Evolutionary conservation across 768 basidiomycete species (phyloP), one percentile per base, ranked within the genome.

Genomic region (Tricholoma hemisulphureum): DNA sequence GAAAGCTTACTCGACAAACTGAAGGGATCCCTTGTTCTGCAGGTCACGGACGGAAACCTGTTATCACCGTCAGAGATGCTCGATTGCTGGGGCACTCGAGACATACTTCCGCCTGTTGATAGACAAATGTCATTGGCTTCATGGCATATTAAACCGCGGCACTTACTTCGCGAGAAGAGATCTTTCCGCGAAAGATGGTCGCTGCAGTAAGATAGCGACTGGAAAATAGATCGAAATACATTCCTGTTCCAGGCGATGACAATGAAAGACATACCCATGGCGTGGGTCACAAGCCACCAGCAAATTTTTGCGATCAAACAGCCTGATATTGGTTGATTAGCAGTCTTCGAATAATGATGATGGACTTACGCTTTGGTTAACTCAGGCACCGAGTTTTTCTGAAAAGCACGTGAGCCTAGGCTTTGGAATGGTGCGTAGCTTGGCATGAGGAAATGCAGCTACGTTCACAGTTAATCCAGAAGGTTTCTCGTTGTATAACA

Each of bases 371-470:
- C 84, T 62, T 81, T 78, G 0, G 90, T 93, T 55, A 95, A 68
- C 61, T 95, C 92, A 0, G 84, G 65, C 3, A 91, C 78, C 6
- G 83, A 83, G 43, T 80, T 72, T 23, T 79, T 78, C 61, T 87
- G 79, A 74, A 83, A 95, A 2, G 82, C 73, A 49, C 76, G 77
- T 0, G 85, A 78, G 55, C 83, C 84, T 2, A 84, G 79, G 62
- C 93, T 83, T 61, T 82, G 85, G 64, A 98, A 85, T 0, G 97
- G 97, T 0, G 93, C 94, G 70, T 94, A 97, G 62, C 93, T 95
- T 50, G 93, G 93, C 79, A 93, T 91, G 65, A 99, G 83, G 84
- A 98, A 99, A 71, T 99, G 96, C 53, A 98, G 83, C 88, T 96
- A 66, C 21, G 57, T 29, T 13, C 20, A 11, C 34, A 16, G 16